Conservation (phyloP, 2,329 filamentous ascomycete species). For the Aspergillus ochraceoroseus region DNA sequence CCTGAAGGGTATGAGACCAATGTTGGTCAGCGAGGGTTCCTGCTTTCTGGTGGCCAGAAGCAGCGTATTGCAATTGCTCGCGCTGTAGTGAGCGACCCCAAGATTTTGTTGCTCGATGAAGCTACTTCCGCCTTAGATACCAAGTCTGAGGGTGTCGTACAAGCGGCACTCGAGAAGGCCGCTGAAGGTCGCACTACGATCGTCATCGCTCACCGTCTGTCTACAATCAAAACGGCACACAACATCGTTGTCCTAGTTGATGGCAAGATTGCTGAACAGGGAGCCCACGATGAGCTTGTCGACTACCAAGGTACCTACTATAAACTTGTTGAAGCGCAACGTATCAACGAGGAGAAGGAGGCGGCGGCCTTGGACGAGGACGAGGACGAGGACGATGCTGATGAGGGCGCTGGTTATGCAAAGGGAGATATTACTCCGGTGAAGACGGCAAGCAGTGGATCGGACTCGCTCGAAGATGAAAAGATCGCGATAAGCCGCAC, state of each 20-base stretch:
- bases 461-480: constrained; percentile 29
- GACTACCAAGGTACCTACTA: constrained; percentile 68
- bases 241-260: constrained; percentile 91
- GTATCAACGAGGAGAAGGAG: constrained; percentile 59
- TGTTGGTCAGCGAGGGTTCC: constrained; percentile 89
- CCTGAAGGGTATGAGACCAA: constrained; percentile 90
- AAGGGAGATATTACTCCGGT: constrained; percentile 31
- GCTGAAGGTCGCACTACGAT: constrained; percentile 87
- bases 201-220: constrained; percentile 89
- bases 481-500: constrained; percentile 40
- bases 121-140: constrained; percentile 92
- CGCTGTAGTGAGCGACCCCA: constrained; percentile 84
- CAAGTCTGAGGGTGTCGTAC: constrained; percentile 89
- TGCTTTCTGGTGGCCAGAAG: constrained; percentile 92
- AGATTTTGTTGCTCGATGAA: constrained; percentile 88
- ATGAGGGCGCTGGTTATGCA: constrained; percentile 23
- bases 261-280: constrained; percentile 87
- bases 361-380: constrained; percentile 29
- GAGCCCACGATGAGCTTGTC: constrained; percentile 75
- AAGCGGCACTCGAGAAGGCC: constrained; percentile 83
- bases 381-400: constrained; percentile 30
- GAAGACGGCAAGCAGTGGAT: constrained; percentile 32
- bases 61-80: constrained; percentile 93
- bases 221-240: constrained; percentile 88
- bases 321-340: constrained; percentile 81